A percentile compares a stretch with the other conserved stretches of the same genome.
Evolutionary conservation across 345 rosid genomes (phyloP).

Genomic region (Arabidopsis suecica): DNA sequence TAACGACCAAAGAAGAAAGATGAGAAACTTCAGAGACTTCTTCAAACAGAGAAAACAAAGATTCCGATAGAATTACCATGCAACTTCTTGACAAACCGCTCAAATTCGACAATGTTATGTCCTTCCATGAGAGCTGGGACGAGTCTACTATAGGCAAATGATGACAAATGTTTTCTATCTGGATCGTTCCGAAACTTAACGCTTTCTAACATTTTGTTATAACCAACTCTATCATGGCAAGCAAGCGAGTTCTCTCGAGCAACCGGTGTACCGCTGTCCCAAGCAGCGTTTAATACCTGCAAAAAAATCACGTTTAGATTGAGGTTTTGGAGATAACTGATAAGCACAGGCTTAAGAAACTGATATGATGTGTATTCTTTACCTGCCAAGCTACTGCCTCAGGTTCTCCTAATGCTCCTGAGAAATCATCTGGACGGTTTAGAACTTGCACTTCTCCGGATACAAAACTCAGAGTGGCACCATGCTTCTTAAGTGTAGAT

Average conservation of each 20-base stretch:
- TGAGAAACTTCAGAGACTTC: conserved; percentile 15
- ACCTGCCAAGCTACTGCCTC: conserved; percentile 92
- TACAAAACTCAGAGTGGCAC: conserved; percentile 71
- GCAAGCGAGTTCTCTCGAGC: conserved; percentile 78
- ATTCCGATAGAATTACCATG: conserved; percentile 62
- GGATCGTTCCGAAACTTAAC: conserved; percentile 86
- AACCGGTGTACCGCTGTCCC: conserved; percentile 71
- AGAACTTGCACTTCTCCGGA: conserved; percentile 58
- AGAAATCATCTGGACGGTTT: conserved; percentile 67
- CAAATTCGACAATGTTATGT: conserved; percentile 75
- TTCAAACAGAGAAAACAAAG: conserved; percentile 21
- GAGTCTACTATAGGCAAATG: conserved; percentile 85
- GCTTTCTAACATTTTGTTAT: conserved; percentile 76
- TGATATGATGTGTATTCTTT: conserved; percentile 29
- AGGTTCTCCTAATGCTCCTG: conserved; percentile 70
- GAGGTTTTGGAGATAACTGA: neutral
- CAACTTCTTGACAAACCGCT: conserved; percentile 81
- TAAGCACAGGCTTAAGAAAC: neutral
- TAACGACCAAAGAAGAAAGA: conserved; percentile 29
- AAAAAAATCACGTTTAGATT: neutral
- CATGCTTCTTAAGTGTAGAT: conserved; percentile 72
- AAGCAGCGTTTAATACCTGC: conserved; percentile 91
- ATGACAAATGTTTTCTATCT: conserved; percentile 73
- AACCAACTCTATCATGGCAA: conserved; percentile 72
- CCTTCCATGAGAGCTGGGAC: conserved; percentile 76